Evolutionary conservation across 495 filamentous ascomycete species (phyloP), one percentile per base, ranked within the genome.

Genomic region (Delitschia confertaspora): DNA sequence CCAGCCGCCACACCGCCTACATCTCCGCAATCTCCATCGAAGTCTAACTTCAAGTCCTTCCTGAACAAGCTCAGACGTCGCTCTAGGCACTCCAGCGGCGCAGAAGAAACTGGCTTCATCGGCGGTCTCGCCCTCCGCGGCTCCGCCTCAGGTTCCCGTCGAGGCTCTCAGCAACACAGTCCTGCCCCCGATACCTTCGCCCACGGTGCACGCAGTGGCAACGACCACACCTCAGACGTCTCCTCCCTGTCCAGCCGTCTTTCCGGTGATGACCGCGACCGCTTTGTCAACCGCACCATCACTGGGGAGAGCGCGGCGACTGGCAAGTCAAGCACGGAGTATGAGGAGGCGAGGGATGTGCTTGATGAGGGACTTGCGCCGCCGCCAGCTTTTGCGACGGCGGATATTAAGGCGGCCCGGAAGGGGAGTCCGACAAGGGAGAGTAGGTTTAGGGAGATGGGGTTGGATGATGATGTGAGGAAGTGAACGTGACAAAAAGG

Each of bases 41-140:
- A 37, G 19, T 21, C 9, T 1, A 40, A 39, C 16, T 7, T 55
- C 27, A 55, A 55, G 42, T 22, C 21, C 10, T 51, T 55, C 14
- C 20, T 55, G 3, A 55, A 51, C 29, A 55, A 51, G 33, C 39
- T 55, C 42, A 55, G 51, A 24, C 46, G 51, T 10, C 45, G 47
- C 24, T 55, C 51, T 18, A 50, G 38, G 32, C 51, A 48, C 27
- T 38, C 37, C 16, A n/a, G 13, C 13, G 29, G 40, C 6, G 37
- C 16, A 10, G 38, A 45, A 4, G 42, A 45, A 3, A 32, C 26
- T 8, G 47, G 42, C 20, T 52, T 51, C 34, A 51, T 52, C 18
- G 51, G 51, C n/a, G 51, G 51, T 17, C 33, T 22, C 1, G 39
- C 39, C 26, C 41, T 54, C 5, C 38, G 45, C 20, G 24, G 18